These are phyloP conservation scores for Suillus weaverae DNA, from an alignment of 768 basidiomycete species.

Conservation along the genomic window DNA sequence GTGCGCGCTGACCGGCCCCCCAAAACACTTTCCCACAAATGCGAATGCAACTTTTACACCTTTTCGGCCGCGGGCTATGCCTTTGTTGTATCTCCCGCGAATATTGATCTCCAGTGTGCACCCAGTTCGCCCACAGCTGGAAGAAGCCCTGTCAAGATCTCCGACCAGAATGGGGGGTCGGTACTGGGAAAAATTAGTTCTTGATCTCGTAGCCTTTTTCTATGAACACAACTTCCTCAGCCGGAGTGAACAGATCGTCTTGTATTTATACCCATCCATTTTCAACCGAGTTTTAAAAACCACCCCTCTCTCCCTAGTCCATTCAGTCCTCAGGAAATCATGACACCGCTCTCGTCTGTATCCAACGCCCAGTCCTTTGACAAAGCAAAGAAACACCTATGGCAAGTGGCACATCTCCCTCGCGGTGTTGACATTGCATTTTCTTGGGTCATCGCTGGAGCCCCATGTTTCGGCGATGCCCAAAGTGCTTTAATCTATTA, in stretches of 20 bases:
- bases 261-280: slow-evolving; percentile 30
- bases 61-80: slow-evolving; percentile 36
- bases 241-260: slow-evolving; percentile 20
- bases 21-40: slow-evolving; percentile 34
- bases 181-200: slow-evolving; percentile 37
- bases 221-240: slow-evolving; percentile 40
- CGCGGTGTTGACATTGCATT: slow-evolving; percentile 6
- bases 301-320: slow-evolving; percentile 26
- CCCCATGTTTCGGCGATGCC: background rate
- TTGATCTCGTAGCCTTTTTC: slow-evolving; percentile 40
- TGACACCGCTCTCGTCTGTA: slow-evolving; percentile 27
- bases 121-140: slow-evolving; percentile 28
- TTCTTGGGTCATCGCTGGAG: slow-evolving; percentile 5
- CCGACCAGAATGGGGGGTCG: slow-evolving; percentile 37
- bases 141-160: slow-evolving; percentile 33
- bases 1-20: slow-evolving; percentile 25
- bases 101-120: slow-evolving; percentile 32
- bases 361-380: slow-evolving; percentile 26
- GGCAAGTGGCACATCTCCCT: slow-evolving; percentile 25
- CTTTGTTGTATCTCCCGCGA: slow-evolving; percentile 37
- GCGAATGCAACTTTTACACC: slow-evolving; percentile 19
- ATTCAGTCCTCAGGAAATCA: slow-evolving; percentile 12
- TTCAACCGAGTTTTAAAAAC: slow-evolving; percentile 24
- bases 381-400: slow-evolving; percentile 38
- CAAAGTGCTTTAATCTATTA: slow-evolving; percentile 3